Conservation (phyloP, 1,284 basidiomycete genomes). For the Cryptococcus sp. region DNA sequence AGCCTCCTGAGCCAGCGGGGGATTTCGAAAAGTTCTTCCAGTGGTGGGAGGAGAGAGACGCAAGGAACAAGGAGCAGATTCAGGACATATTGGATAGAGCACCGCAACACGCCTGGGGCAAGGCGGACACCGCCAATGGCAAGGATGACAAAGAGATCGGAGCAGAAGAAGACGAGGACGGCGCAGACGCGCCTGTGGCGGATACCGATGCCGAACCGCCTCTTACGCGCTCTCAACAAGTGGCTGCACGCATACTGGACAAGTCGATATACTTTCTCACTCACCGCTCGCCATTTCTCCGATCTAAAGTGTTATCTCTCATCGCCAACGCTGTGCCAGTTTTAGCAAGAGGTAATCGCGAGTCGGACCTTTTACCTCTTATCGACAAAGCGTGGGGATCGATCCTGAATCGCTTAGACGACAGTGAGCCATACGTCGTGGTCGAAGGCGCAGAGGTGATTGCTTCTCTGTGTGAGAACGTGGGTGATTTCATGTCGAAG, state of each 20-base stretch:
- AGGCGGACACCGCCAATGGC: constrained; percentile 29
- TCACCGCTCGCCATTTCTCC: constrained; percentile 77
- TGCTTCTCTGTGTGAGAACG: constrained; percentile 65
- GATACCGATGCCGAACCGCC: constrained; percentile 55
- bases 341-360: constrained; percentile 58
- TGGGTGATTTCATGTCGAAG: constrained; percentile 78
- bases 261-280: constrained; percentile 88
- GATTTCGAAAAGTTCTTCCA: constrained; percentile 59
- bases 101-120: constrained; percentile 56
- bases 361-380: constrained; percentile 72
- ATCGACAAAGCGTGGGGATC: constrained; percentile 86
- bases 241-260: constrained; percentile 78
- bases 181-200: constrained; percentile 50
- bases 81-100: constrained; percentile 63
- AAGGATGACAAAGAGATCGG: constrained; percentile 31
- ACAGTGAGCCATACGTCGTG: constrained; percentile 73
- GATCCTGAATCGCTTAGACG: constrained; percentile 75
- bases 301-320: constrained; percentile 74
- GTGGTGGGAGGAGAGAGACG: constrained; percentile 65
- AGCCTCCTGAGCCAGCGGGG: constrained; percentile 36
- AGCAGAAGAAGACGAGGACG: constrained; percentile 24
- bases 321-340: constrained; percentile 71
- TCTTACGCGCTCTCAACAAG: constrained; percentile 68
- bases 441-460: constrained; percentile 70
- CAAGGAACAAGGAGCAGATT: constrained; percentile 42